Base-by-base conservation (phyloP, 805 yeast genomes). In the Myxozyma monticola region DNA sequence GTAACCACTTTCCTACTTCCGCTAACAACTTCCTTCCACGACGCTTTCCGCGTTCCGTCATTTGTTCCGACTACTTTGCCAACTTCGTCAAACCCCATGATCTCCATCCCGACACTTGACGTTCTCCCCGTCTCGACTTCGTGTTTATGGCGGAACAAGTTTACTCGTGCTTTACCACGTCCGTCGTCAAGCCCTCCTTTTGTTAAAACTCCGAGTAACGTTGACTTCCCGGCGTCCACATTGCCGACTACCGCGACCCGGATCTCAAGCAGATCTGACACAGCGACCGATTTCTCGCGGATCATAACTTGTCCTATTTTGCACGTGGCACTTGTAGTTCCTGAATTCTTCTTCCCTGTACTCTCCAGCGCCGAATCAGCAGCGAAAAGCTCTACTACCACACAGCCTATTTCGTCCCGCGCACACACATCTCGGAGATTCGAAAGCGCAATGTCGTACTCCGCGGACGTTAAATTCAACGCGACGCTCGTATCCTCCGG, bases 181-280 rank as follows among this genome's bases (percentile, higher is more conserved):
- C 60, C 60, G 26, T 56, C 60, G 34, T 56, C 60, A 12, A 56
- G 56, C 5, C 54, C 59, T 22, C 60, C 60, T 44, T 56, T 56
- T 8, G 60, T 56, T 10, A 56, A 37, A 7, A 56, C 60, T 2
- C 60, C 60, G 10, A 56, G 45, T 20, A 56, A 25, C 3, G 60
- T 56, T 10, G 59, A 54, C 37, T 56, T 56, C n/a, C 60, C 60
- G 3, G 60, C 60, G 36, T 56, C 60, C 21, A 56, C 60, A 17
- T 56, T 56, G 14, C 60, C 60, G 25, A 54, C 60, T 4, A 54
- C 60, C 9, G 60, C 60, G 30, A 56, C 56, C 28, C 60, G 21
- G 44, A 56, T 49, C 42, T 56, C 60, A 6, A 47, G 43, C 35
- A 53, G 33, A 18, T 53, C 58, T 21, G 59, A 47, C 24, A 53